Conservation (phyloP, 2,329 filamentous ascomycete species). For the Alternaria tenuissima region DNA sequence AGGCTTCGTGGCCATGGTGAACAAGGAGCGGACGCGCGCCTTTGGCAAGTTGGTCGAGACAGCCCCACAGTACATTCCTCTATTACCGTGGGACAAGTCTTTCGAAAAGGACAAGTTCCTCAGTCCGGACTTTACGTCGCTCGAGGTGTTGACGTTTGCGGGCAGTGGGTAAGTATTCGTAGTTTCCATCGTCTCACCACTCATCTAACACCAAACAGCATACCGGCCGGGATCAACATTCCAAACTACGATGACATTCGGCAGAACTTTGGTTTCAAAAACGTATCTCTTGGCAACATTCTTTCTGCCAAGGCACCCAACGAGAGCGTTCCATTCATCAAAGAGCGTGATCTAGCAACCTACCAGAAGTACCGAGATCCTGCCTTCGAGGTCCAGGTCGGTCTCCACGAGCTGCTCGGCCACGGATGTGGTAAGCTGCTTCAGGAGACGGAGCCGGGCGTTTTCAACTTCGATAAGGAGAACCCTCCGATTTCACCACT, state of each 20-base stretch:
- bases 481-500: constrained; percentile 85
- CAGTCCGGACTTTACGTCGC: constrained; percentile 92
- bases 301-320: constrained; percentile 89
- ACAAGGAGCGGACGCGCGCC: constrained; percentile 86
- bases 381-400: constrained; percentile 95
- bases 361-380: constrained; percentile 85
- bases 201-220: constrained; percentile 39
- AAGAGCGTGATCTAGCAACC: constrained; percentile 76
- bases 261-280: constrained; percentile 88
- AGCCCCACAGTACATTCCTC: constrained; percentile 83
- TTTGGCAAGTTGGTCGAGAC: constrained; percentile 85
- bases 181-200: too few relatives aligned
- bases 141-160: constrained; percentile 88
- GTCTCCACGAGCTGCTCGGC: constrained; percentile 86
- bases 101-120: constrained; percentile 98
- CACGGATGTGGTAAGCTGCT: constrained; percentile 94
- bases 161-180: constrained; percentile 57
- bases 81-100: constrained; percentile 84
- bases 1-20: constrained; percentile 71
- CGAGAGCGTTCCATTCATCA: constrained; percentile 91
- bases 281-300: constrained; percentile 92
- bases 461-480: constrained; percentile 86
- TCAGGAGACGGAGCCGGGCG: constrained; percentile 82
- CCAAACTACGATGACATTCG: constrained; percentile 71
- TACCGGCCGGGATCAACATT: constrained; percentile 68